These are phyloP conservation scores for Ophioceras dolichostomum DNA, from an alignment of 2,329 filamentous ascomycete genomes.

Conservation along the genomic window DNA sequence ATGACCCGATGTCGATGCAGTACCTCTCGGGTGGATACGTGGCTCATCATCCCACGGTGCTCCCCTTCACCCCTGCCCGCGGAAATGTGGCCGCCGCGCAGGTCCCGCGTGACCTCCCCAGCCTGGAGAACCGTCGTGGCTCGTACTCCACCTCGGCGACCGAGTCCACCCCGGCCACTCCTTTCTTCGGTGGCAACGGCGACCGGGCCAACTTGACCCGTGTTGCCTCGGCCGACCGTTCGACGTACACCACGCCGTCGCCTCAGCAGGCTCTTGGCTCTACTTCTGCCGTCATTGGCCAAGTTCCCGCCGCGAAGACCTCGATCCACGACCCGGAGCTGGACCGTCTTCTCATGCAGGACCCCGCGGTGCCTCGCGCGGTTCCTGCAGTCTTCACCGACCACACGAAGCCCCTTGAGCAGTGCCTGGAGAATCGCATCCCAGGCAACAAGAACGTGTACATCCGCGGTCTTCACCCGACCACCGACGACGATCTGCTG, in stretches of 20 bases:
- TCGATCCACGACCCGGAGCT: conserved; percentile 33
- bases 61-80: conserved; percentile 42
- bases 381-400: conserved; percentile 86
- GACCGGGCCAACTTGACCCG: conserved; percentile 48
- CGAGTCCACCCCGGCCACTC: conserved; percentile 53
- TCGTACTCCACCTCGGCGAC: conserved; percentile 50
- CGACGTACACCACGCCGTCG: conserved; percentile 55
- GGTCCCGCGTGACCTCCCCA: conserved; percentile 41
- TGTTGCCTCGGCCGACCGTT: conserved; percentile 45
- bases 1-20: conserved; percentile 11
- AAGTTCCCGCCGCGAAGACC: conserved; percentile 23
- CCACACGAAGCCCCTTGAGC: conserved; percentile 79
- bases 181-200: conserved; percentile 46
- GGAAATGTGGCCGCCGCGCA: conserved; percentile 25
- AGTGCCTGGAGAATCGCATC: conserved; percentile 86
- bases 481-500: conserved; percentile 86
- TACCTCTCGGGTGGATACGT: conserved; percentile 10
- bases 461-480: conserved; percentile 88
- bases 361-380: conserved; percentile 75
- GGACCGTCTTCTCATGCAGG: conserved; percentile 55
- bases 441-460: conserved; percentile 95
- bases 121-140: conserved; percentile 51
- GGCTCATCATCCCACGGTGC: conserved; percentile 11
- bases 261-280: conserved; percentile 25
- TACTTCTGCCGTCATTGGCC: conserved; percentile 11